Percentiles rank a stretch among this genome's conserved stretches.
Conservation (phyloP, 306 rosid species). For the Sicyos baderoa region DNA sequence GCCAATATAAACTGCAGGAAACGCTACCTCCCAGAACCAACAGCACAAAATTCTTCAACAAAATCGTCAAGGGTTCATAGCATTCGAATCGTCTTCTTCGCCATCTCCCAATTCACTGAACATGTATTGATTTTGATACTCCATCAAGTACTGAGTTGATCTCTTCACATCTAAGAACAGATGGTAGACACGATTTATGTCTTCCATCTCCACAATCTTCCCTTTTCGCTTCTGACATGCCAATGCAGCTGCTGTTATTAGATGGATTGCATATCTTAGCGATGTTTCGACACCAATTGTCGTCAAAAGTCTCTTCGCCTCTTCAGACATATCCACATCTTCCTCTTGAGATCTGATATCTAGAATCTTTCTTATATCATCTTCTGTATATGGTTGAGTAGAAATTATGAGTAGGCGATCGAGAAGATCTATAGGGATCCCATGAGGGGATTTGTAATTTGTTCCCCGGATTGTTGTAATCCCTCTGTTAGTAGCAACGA, state of each 20-base stretch:
- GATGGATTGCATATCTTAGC: conserved; percentile 87
- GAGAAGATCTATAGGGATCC: conserved; percentile 89
- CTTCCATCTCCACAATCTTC: conserved; percentile 76
- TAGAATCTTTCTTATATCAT: conserved; percentile 72
- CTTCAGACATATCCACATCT: conserved; percentile 89
- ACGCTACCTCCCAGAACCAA: background rate
- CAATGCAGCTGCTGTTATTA: conserved; percentile 75
- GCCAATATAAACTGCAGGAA: background rate
- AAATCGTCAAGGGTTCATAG: conserved; percentile 22
- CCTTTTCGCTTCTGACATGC: conserved; percentile 86
- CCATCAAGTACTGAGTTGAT: conserved; percentile 94
- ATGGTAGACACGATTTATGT: conserved; percentile 83
- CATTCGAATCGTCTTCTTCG: conserved; percentile 55
- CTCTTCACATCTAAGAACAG: conserved; percentile 91
- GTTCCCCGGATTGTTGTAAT: conserved; percentile 91
- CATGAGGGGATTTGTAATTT: conserved; percentile 87
- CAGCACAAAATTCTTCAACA: background rate
- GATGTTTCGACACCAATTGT: conserved; percentile 91
- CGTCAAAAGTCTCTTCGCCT: conserved; percentile 69
- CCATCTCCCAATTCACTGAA: conserved; percentile 69
- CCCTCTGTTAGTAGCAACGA: conserved; percentile 95
- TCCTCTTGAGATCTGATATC: conserved; percentile 91
- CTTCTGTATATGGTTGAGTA: conserved; percentile 79
- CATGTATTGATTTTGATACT: conserved; percentile 88
- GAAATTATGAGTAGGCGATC: conserved; percentile 84